phyloP scores from a whole-genome alignment of 306 rosid species.

The Quercus berberidifolia region DNA sequence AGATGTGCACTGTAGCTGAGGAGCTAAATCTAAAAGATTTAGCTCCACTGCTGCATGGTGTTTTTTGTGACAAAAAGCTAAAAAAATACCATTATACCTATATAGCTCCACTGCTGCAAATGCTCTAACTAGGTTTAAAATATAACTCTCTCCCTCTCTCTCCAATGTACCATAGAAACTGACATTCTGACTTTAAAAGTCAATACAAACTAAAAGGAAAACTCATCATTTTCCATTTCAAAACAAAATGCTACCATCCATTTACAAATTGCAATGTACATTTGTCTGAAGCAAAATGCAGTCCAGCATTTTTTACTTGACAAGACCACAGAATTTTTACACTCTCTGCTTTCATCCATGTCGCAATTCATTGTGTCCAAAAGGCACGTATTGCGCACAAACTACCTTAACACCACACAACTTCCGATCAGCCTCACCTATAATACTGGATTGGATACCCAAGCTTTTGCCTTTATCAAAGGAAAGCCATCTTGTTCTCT shows the following conservation, averaged over 20 bases:
- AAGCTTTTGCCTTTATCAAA: neutral
- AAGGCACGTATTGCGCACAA: neutral
- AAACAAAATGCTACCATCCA: too few species aligned
- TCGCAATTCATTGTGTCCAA: neutral
- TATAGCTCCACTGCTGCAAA: too few species aligned
- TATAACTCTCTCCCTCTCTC: too few species aligned
- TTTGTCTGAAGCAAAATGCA: neutral
- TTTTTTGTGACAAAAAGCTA: too few species aligned
- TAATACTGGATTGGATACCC: neutral
- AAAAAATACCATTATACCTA: too few species aligned
- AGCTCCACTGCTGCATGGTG: too few species aligned
- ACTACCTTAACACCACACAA: neutral
- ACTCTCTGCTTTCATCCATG: neutral
- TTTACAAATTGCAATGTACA: neutral
- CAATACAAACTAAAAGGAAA: neutral
- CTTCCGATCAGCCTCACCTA: neutral
- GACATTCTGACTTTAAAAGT: neutral
- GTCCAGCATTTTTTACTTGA: neutral
- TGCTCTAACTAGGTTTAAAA: too few species aligned
- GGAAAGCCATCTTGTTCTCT: neutral
- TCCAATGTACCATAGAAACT: neutral
- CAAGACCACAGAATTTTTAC: neutral
- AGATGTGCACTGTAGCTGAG: too few species aligned
- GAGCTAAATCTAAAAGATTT: too few species aligned
- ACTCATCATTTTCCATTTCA: too few species aligned